These are phyloP conservation scores for Termitomyces bulborhizus DNA, from an alignment of 768 basidiomycete genomes.

Conservation along the genomic window DNA sequence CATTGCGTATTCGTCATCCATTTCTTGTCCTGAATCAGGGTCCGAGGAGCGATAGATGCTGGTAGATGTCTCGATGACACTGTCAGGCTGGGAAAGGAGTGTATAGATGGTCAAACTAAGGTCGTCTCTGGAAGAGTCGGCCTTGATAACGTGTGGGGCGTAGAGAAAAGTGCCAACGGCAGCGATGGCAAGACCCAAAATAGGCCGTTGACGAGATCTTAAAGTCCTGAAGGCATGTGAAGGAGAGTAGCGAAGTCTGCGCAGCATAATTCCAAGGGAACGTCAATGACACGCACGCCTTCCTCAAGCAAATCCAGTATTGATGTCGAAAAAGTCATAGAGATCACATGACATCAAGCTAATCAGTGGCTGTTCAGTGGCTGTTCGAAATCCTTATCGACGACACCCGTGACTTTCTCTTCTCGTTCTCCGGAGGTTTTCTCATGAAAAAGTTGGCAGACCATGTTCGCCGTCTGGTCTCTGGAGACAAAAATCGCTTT, in stretches of 20 bases:
- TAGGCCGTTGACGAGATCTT: neutral
- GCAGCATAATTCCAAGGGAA: neutral
- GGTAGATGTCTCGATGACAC: neutral
- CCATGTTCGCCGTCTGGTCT: conserved; percentile 68
- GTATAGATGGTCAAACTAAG: neutral
- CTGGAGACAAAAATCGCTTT: conserved; percentile 77
- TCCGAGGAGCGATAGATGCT: neutral
- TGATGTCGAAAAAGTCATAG: neutral
- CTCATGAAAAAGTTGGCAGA: conserved; percentile 40
- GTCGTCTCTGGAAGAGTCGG: conserved; percentile 6
- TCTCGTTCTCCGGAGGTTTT: too few relatives aligned
- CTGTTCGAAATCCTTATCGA: too few relatives aligned
- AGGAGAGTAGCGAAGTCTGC: neutral
- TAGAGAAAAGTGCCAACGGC: conserved; percentile 10
- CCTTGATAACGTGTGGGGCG: conserved; percentile 5
- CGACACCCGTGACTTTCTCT: too few relatives aligned
- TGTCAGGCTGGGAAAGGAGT: neutral
- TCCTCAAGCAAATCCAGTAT: too few relatives aligned
- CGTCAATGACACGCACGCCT: neutral
- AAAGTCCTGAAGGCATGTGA: neutral
- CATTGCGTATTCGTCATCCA: neutral
- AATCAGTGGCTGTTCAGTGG: neutral
- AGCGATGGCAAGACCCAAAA: conserved; percentile 5
- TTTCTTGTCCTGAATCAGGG: neutral
- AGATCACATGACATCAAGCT: neutral